These are phyloP conservation scores for Herpetospermum pedunculosum DNA, from an alignment of 306 rosid genomes.

Conservation along the genomic window DNA sequence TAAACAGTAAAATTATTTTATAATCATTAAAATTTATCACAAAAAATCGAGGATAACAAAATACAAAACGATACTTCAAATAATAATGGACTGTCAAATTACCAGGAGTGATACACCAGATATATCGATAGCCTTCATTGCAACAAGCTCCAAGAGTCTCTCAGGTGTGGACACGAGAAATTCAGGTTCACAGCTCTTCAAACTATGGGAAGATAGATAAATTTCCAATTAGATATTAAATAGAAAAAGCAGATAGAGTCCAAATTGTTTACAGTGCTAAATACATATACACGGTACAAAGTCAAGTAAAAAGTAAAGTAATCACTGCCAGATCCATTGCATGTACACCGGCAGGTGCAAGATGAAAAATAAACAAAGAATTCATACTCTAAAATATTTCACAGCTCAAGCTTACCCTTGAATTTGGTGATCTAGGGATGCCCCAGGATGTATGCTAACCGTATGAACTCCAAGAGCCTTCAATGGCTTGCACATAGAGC, in stretches of 20 bases:
- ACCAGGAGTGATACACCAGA: constrained; percentile 81
- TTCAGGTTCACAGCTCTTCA: constrained; percentile 88
- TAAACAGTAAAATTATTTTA: background rate
- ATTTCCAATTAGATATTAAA: constrained; percentile 16
- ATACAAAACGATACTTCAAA: background rate
- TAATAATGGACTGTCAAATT: constrained; percentile 8
- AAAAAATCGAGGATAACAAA: background rate
- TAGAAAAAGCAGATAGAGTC: background rate
- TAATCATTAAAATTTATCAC: background rate
- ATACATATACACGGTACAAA: background rate
- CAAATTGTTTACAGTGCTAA: background rate
- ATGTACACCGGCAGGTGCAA: background rate
- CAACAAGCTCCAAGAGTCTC: constrained; percentile 84
- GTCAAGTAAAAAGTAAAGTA: constrained; percentile 1
- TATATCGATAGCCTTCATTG: constrained; percentile 72
- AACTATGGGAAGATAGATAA: constrained; percentile 32
- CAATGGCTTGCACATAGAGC: constrained; percentile 75
- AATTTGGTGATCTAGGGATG: constrained; percentile 88
- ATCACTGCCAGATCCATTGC: background rate
- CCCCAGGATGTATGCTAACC: constrained; percentile 78
- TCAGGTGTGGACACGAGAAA: constrained; percentile 86
- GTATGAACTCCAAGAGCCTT: constrained; percentile 87
- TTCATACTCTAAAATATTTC: background rate
- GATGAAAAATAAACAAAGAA: background rate
- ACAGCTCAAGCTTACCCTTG: constrained; percentile 43